Base-by-base conservation (phyloP, 352 stramenopile species). In the Phytopythium ostracodes region DNA sequence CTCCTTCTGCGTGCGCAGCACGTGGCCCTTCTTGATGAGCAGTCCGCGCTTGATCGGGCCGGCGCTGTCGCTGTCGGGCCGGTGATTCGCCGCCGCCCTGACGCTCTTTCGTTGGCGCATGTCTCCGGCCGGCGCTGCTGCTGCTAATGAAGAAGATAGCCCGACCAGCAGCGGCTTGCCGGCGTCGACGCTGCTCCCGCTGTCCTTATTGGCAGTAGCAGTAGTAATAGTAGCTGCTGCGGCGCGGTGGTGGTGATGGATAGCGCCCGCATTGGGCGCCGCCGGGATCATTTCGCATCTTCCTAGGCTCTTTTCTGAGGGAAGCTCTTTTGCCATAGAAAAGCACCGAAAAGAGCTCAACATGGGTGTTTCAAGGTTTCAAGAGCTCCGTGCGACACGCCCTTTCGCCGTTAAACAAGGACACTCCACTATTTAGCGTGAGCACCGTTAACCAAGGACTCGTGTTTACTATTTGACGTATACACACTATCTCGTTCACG, bases 1-100 rank as follows among this genome's bases (percentile, higher is more conserved):
- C 57, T 83, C 74, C 49, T 82, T 85, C n/a, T 77, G 74, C 22
- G 76, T 85, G 43, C 72, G 76, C 67, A 85, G 59, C 63, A 85
- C 56, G 43, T 85, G 76, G 1, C 76, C 76, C 43, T 85, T 85
- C 58, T 85, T 85, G 25, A 75, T 61, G 38, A 85, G 68, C 56
- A 78, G 76, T 2, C 76, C 76, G n/a, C 76, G 71, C 59, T 73
- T 72, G 44, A 7, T 33, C 7, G 15, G 15, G 42, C 1, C 17
- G 17, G 4, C 24, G 15, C 22, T 14, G 24, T 53, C 46, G 9
- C 11, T 24, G 2, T 20, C n/a, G 20, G 20, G 4, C n/a, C 42
- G 42, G 4, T 49, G 42, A 1, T 7, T 49, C 7, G 42, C 42
- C 5, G n/a, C 42, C 20, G 42, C 42, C 22, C 44, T 9, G 20